Percentiles rank a stretch among this genome's conserved stretches.
phyloP scores from a whole-genome alignment of 805 yeast species.

The Metschnikowia corniflorae region DNA sequence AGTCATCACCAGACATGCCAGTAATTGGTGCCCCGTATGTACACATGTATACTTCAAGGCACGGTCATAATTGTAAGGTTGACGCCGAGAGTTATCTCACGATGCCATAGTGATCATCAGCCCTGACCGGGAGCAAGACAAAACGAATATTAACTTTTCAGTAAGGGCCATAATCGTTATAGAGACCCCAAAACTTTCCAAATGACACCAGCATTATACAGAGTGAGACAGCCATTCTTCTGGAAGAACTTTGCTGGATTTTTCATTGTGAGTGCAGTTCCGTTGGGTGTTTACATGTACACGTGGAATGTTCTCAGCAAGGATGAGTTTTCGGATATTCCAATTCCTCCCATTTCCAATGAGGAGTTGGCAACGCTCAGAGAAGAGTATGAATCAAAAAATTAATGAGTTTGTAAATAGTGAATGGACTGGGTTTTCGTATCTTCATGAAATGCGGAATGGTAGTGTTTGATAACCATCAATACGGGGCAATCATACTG shows the following conservation, averaged over 20 bases:
- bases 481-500: too few relatives aligned
- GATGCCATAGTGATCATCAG: too few relatives aligned
- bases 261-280: constrained; percentile 54
- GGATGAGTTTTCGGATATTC: constrained; percentile 89
- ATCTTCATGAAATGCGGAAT: too few relatives aligned
- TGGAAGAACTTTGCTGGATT: constrained; percentile 69
- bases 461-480: too few relatives aligned
- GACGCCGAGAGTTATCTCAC: too few relatives aligned
- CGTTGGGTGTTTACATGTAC: constrained; percentile 61
- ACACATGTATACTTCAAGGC: too few relatives aligned
- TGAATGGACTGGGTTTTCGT: constrained; percentile 1
- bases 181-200: constrained; percentile 67
- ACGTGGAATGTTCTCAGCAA: constrained; percentile 63
- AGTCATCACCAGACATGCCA: constrained; percentile 18
- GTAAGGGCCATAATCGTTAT: constrained; percentile 43
- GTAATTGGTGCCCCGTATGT: constrained; percentile 33
- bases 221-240: constrained; percentile 87
- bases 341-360: constrained; percentile 87
- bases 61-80: too few relatives aligned
- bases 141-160: constrained; percentile 23
- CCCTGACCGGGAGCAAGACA: too few relatives aligned
- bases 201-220: constrained; percentile 90
- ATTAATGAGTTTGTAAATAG: constrained; percentile 13
- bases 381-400: constrained; percentile 61
- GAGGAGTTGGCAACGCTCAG: constrained; percentile 69